phyloP scores from a whole-genome alignment of 1,284 basidiomycete species.

The Malassezia equina region DNA sequence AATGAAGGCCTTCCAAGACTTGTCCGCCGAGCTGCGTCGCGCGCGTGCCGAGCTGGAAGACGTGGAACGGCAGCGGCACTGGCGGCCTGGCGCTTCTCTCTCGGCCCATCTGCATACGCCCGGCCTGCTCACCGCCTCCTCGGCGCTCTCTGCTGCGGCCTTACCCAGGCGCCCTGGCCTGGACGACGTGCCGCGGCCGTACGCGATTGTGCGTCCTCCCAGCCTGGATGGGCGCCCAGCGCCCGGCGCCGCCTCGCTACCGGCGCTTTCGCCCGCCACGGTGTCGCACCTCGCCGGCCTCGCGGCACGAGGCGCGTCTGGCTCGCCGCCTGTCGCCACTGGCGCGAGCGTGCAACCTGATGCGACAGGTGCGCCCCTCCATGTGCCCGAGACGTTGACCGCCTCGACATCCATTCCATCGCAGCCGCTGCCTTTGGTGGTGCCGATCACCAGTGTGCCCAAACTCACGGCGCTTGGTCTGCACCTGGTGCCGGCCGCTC shows the following conservation, averaged over 20 bases:
- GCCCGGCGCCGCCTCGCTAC: background rate
- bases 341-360: background rate
- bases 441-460: slow-evolving; percentile 36
- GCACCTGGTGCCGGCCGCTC: slow-evolving; percentile 31
- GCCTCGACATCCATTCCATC: slow-evolving; percentile 28
- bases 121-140: background rate
- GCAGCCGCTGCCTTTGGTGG: slow-evolving; percentile 41
- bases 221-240: background rate
- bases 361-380: background rate
- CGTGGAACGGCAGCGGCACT: slow-evolving; percentile 19
- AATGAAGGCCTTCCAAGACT: slow-evolving; percentile 21
- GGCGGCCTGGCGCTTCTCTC: slow-evolving; percentile 3
- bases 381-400: background rate
- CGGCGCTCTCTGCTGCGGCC: background rate
- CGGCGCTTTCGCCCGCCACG: slow-evolving; percentile 7
- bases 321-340: slow-evolving; percentile 1
- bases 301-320: background rate
- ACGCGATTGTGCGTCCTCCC: background rate
- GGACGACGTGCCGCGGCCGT: background rate
- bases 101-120: background rate
- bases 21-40: slow-evolving; percentile 26
- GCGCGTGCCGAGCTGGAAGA: slow-evolving; percentile 30
- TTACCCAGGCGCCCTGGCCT: background rate
- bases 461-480: slow-evolving; percentile 37
- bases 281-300: slow-evolving; percentile 14